Evolutionary conservation across 352 stramenopile species (phyloP), one percentile per base, ranked within the genome.

Genomic region (Phytophthora tubulina): DNA sequence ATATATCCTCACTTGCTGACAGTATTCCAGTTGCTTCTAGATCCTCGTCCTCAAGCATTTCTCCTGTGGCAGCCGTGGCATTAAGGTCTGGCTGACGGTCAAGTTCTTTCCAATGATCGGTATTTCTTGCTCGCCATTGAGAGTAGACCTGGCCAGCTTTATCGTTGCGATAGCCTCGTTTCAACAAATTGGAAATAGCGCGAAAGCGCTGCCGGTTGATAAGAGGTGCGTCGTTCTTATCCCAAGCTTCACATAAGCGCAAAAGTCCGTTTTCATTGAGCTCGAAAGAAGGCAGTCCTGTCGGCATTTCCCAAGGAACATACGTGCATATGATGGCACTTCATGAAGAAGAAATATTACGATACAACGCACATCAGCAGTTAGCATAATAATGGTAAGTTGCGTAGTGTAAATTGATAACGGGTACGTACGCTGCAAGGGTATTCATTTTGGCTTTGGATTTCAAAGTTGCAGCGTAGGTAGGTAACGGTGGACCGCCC

Each of bases 401-500:
- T 41, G 21, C 21, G 21, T 27, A 27, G 21, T 27, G 36, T 11
- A 7, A 41, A 41, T 41, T 41, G 36, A 8, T 30, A 17, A 46
- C 13, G 31, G 13, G 35, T 59, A 46, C 33, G 7, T 45, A 59
- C 36, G 17, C 9, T 3, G 35, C 35, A 1, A 59, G n/a, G 6
- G 7, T 48, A 21, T 59, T 30, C 51, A 59, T 44, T 27, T 45
- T 36, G 2, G 32, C n/a, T 36, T 31, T 36, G 5, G 8, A 39
- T 21, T 32, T 46, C 7, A 6, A 6, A 8, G 53, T 13, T 35
- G 53, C 11, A 50, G 39, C 33, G 13, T 56, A 56, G 8, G 32
- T 39, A 44, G 50, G 50, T 15, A 41, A 41, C 10, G 52, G 39
- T 30, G 52, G 36, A 6, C 31, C 56, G 7, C 15, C 56, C 56